phyloP scores from a whole-genome alignment of 2,329 filamentous ascomycete species.

The Trichoderma polysporum region DNA sequence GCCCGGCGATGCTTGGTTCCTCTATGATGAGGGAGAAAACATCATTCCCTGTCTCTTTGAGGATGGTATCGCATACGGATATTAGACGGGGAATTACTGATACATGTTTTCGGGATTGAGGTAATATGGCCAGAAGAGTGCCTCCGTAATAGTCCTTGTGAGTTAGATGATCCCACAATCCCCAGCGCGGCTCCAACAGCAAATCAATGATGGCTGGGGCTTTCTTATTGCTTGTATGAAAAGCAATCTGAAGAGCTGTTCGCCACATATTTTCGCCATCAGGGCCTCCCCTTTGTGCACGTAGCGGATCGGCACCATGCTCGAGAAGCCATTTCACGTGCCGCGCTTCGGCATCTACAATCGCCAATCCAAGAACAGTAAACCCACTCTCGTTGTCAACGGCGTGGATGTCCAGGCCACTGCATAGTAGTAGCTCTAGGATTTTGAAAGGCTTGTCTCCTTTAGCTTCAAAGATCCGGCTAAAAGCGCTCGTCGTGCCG shows the following conservation, averaged over 20 bases:
- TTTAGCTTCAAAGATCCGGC: slow-evolving; percentile 15
- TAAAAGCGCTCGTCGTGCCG: slow-evolving; percentile 22
- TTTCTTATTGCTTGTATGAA: neutral
- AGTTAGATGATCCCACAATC: slow-evolving; percentile 22
- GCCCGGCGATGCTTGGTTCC: neutral
- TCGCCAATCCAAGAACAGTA: slow-evolving; percentile 25
- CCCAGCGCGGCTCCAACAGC: slow-evolving; percentile 24
- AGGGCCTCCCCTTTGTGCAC: slow-evolving; percentile 17
- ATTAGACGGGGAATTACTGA: slow-evolving; percentile 17
- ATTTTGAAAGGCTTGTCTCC: slow-evolving; percentile 16
- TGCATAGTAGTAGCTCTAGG: slow-evolving; percentile 23
- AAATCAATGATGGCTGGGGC: slow-evolving; percentile 19
- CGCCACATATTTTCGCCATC: slow-evolving; percentile 21
- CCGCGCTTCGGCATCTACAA: slow-evolving; percentile 18
- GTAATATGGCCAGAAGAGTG: slow-evolving; percentile 18
- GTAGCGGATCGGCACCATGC: slow-evolving; percentile 26
- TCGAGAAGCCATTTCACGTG: slow-evolving; percentile 26
- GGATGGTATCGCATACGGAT: slow-evolving; percentile 21
- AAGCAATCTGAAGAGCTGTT: slow-evolving; percentile 22
- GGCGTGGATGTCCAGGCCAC: slow-evolving; percentile 26
- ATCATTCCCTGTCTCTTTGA: slow-evolving; percentile 23
- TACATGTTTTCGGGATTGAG: neutral
- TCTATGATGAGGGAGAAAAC: slow-evolving; percentile 23
- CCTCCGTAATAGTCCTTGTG: slow-evolving; percentile 23
- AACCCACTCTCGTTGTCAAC: slow-evolving; percentile 20